Percentiles rank a stretch among this genome's conserved stretches.
Evolutionary conservation across 2,329 filamentous ascomycete species (phyloP).

Genomic region (Venturia aucupariae): DNA sequence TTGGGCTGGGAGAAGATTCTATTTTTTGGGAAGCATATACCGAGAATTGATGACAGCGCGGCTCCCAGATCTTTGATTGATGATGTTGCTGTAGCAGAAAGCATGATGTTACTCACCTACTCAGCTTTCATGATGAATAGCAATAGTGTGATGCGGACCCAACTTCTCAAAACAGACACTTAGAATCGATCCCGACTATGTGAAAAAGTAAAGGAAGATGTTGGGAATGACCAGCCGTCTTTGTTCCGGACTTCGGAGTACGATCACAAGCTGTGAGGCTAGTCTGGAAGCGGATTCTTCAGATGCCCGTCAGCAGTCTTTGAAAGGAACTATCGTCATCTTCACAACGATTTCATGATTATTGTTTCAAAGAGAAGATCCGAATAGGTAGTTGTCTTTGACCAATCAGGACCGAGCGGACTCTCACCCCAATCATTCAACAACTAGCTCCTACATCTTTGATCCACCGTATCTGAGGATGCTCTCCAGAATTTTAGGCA

Average conservation of each 20-base stretch:
- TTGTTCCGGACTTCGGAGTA: not conserved
- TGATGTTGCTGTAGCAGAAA: no score
- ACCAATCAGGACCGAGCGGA: not conserved
- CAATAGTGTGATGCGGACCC: no score
- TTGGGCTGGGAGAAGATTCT: not conserved
- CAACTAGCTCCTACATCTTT: not conserved
- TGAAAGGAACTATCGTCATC: not conserved
- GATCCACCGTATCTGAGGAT: not conserved
- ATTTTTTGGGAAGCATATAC: not conserved
- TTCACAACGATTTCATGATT: not conserved
- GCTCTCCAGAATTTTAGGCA: not conserved
- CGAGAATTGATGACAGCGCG: not conserved
- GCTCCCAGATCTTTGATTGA: not conserved
- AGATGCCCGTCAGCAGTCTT: not conserved
- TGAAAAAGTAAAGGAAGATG: no score
- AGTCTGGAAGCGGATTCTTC: no score
- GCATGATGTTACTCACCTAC: no score
- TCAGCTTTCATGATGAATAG: no score
- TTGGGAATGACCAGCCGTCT: not conserved
- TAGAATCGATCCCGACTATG: no score
- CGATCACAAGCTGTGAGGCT: not conserved
- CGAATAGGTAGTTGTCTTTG: not conserved
- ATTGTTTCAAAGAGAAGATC: not conserved
- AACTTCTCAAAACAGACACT: no score
- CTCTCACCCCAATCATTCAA: not conserved